Evolutionary conservation across 2,329 filamentous ascomycete species (phyloP), one percentile per base, ranked within the genome.

Genomic region (Xylariaceae sp.): DNA sequence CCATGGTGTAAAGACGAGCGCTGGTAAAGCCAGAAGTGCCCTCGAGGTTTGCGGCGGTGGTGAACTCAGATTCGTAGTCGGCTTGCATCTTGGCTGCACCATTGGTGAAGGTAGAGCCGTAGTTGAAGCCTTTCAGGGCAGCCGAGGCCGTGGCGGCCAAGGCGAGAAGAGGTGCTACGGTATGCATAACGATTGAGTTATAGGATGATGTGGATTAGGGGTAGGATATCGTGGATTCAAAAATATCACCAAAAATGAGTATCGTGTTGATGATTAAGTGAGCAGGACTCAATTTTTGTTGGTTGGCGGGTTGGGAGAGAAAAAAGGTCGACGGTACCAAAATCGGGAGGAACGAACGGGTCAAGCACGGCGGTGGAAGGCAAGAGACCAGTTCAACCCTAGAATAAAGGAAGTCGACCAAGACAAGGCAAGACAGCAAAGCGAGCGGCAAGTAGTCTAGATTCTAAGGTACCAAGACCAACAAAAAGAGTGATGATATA

Each of bases 1-100:
- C 79, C 81, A 85, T 90, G 64, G 89, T 91, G 75, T 89, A 92
- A n/a, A 91, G 79, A 57, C 89, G 85, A 43, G 86, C 88, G 57
- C 83, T 87, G 65, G 77, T 89, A 78, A 89, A 91, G 50, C 84
- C 84, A 20, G 79, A 75, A 51, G 87, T 86, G 44, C 87, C 87
- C 20, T 79, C 77, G 16, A 93, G 84, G 48, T 76, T 77, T 64
- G 85, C 80, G 23, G 89, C 88, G 2, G 81, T 77, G 61, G 80
- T 83, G 81, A 91, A 91, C 74, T 89, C 84, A 66, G 81, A 76
- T 77, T 89, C 84, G 73, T 89, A 93, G 70, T 90, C 86, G 12
- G 78, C 65, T 67, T 89, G 81, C 50, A 67, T 65, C 76, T 89
- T 89, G 68, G 79, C 74, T 32, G 79, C 74, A 59, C 86, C 82